These are phyloP conservation scores for Chloroidium sp. DNA, from an alignment of 163 green algal genomes.

Conservation along the genomic window DNA sequence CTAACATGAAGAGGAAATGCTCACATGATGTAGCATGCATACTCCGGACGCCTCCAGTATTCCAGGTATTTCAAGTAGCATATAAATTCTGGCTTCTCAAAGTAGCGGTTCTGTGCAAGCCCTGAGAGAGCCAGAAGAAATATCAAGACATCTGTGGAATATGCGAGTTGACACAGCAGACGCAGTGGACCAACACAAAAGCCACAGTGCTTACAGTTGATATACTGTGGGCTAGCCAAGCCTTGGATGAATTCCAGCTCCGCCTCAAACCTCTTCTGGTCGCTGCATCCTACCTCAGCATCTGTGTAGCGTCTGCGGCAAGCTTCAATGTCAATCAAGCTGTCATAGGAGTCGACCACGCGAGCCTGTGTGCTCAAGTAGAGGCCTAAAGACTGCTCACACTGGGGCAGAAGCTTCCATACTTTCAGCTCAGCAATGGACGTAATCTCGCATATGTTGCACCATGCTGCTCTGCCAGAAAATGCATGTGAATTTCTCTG, in stretches of 20 bases:
- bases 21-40: constrained; percentile 72
- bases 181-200: not conserved
- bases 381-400: too few relatives aligned
- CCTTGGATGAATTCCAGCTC: constrained; percentile 87
- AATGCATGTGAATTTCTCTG: too few relatives aligned
- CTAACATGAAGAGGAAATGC: not conserved
- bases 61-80: constrained; percentile 86
- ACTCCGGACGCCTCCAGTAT: constrained; percentile 82
- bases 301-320: not conserved
- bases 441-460: too few relatives aligned
- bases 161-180: too few relatives aligned
- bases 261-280: constrained; percentile 54
- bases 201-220: constrained; percentile 66
- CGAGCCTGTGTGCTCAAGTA: too few relatives aligned
- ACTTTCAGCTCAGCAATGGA: too few relatives aligned
- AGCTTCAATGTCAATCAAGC: too few relatives aligned
- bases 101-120: constrained; percentile 75
- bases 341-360: too few relatives aligned
- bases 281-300: constrained; percentile 19
- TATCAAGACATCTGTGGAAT: too few relatives aligned
- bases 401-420: too few relatives aligned
- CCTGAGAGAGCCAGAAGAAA: constrained; percentile 35
- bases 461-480: too few relatives aligned
- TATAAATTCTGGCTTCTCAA: constrained; percentile 76
- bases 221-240: constrained; percentile 83